Evolutionary conservation across 2,329 filamentous ascomycete genomes (phyloP).

Genomic region (Ophiocordyceps robertsii): DNA sequence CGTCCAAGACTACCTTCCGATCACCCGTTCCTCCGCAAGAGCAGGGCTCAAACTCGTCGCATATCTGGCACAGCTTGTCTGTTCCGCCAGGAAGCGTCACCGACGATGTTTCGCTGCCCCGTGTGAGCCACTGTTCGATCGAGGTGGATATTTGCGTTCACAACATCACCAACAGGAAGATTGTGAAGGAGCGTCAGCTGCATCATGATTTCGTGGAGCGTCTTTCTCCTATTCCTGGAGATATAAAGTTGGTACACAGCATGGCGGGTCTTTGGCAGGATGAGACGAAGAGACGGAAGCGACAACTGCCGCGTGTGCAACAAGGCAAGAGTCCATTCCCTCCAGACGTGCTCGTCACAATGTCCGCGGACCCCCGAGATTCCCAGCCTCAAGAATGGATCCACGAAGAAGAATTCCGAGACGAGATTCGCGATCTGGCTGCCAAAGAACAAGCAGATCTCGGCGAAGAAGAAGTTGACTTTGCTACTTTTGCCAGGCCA

Average conservation of each 20-base stretch:
- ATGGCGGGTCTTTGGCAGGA: constrained; percentile 92
- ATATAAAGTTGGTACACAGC: constrained; percentile 79
- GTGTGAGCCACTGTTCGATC: constrained; percentile 75
- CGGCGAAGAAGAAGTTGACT: constrained; percentile 30
- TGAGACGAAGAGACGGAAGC: constrained; percentile 67
- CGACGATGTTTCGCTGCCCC: constrained; percentile 52
- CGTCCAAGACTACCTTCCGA: constrained; percentile 57
- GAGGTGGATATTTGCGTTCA: constrained; percentile 85
- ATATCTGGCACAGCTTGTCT: constrained; percentile 70
- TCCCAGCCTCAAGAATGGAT: constrained; percentile 74
- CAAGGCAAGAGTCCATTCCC: constrained; percentile 65
- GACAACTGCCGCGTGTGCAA: constrained; percentile 50
- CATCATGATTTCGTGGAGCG: constrained; percentile 82
- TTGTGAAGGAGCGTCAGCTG: constrained; percentile 61
- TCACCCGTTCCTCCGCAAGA: constrained; percentile 58
- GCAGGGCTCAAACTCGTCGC: constrained; percentile 42
- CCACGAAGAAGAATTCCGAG: constrained; percentile 72
- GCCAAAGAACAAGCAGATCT: constrained; percentile 43
- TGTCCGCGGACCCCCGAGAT: constrained; percentile 71
- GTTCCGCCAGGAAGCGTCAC: constrained; percentile 36
- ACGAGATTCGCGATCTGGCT: constrained; percentile 50
- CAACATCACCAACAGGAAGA: constrained; percentile 70
- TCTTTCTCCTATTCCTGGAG: constrained; percentile 43
- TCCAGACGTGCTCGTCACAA: constrained; percentile 68
- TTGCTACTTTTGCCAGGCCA: constrained; percentile 51